Evolutionary conservation across 2,329 filamentous ascomycete species (phyloP).

Genomic region (Trichoderma breve): DNA sequence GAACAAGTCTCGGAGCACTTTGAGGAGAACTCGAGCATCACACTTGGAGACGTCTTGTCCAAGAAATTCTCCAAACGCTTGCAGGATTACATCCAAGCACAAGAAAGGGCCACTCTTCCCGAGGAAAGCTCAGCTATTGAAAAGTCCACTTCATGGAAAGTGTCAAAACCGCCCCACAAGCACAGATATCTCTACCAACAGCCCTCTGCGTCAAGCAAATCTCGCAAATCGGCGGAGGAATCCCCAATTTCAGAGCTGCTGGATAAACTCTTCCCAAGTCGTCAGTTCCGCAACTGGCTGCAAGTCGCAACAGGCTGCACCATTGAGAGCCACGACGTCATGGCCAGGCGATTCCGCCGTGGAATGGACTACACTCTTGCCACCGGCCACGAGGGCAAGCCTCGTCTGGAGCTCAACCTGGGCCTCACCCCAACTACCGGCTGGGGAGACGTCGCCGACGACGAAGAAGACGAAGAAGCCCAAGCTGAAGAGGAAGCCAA

Average conservation of each 20-base stretch:
- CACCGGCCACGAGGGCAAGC: conserved; percentile 73
- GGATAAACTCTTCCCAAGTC: conserved; percentile 78
- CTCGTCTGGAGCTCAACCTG: conserved; percentile 82
- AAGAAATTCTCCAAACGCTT: conserved; percentile 73
- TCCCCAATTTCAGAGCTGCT: conserved; percentile 74
- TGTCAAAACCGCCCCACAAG: conserved; percentile 89
- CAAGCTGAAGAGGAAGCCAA: conserved; percentile 31
- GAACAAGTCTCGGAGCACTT: conserved; percentile 80
- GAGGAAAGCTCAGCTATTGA: conserved; percentile 56
- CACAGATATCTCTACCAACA: conserved; percentile 87
- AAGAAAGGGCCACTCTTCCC: conserved; percentile 53
- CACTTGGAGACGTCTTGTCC: conserved; percentile 73
- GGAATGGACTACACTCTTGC: conserved; percentile 92
- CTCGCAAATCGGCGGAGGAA: conserved; percentile 39
- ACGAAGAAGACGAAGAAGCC: conserved; percentile 40
- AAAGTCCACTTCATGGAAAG: conserved; percentile 62
- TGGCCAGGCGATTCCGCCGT: conserved; percentile 83
- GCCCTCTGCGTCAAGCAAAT: conserved; percentile 38
- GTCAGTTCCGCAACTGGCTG: conserved; percentile 87
- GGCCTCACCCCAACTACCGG: conserved; percentile 80
- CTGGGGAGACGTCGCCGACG: conserved; percentile 71
- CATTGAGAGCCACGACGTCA: conserved; percentile 69
- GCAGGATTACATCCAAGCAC: conserved; percentile 65
- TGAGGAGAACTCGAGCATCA: conserved; percentile 77
- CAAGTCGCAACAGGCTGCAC: conserved; percentile 74